Percentiles rank a stretch among this genome's conserved stretches.
Evolutionary conservation across 805 yeast species (phyloP).

Genomic region (Saturnispora zaruensis): DNA sequence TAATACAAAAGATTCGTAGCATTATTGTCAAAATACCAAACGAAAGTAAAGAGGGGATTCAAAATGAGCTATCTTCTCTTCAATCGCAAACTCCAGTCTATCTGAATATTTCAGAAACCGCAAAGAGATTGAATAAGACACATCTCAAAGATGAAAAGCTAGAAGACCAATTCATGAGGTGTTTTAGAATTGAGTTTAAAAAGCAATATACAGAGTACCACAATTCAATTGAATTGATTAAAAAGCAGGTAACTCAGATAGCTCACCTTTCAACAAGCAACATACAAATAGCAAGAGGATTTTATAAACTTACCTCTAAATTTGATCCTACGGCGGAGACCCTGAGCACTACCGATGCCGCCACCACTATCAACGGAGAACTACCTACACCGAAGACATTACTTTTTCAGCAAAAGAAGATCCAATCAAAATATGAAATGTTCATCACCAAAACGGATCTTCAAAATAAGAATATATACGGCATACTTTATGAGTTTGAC

Average conservation of each 20-base stretch:
- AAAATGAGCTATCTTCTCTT: background rate
- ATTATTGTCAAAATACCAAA: background rate
- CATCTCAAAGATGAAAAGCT: slow-evolving; percentile 10
- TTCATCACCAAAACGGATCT: slow-evolving; percentile 16
- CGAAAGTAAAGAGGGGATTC: background rate
- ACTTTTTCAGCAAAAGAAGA: slow-evolving; percentile 19
- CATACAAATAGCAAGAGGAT: slow-evolving; percentile 10
- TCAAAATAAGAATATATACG: slow-evolving; percentile 15
- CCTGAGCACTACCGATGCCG: too few relatives aligned
- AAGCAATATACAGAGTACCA: slow-evolving; percentile 2
- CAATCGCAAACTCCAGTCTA: slow-evolving; percentile 6
- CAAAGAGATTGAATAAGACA: slow-evolving; percentile 19
- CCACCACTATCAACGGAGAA: background rate
- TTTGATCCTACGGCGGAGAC: background rate
- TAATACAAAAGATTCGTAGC: slow-evolving; percentile 6
- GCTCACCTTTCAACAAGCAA: slow-evolving; percentile 11
- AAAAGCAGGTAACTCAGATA: slow-evolving; percentile 11
- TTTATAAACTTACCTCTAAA: slow-evolving; percentile 7
- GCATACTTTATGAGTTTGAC: slow-evolving; percentile 16
- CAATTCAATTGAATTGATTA: slow-evolving; percentile 9
- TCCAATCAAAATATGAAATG: slow-evolving; percentile 21
- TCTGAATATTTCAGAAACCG: slow-evolving; percentile 16
- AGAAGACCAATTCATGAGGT: slow-evolving; percentile 18
- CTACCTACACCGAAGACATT: slow-evolving; percentile 19
- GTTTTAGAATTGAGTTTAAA: slow-evolving; percentile 15